These are phyloP conservation scores for Linnemannia hyalina DNA, from an alignment of 192 early-diverging fungal species.

Conservation along the genomic window DNA sequence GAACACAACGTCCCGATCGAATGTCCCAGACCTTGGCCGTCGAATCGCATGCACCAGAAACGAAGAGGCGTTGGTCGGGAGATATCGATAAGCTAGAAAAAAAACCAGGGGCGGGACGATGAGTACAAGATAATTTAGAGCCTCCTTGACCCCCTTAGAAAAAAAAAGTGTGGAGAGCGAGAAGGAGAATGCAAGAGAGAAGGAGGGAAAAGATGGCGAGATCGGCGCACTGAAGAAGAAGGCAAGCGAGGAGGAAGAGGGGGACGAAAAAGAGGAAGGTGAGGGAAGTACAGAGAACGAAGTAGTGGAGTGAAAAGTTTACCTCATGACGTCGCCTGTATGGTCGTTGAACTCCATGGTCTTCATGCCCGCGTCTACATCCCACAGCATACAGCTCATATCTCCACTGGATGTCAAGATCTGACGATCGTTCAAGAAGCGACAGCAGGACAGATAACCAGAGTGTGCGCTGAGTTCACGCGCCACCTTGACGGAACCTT, in stretches of 20 bases:
- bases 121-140: not conserved
- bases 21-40: conserved; percentile 99
- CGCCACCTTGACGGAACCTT: conserved; percentile 94
- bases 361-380: conserved; percentile 99
- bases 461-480: conserved; percentile 97
- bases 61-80: conserved; percentile 96
- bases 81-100: conserved; percentile 82
- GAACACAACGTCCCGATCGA: conserved; percentile 94
- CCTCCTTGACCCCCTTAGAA: conserved; percentile 5
- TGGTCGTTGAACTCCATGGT: conserved; percentile 98
- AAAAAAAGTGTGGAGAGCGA: not conserved
- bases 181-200: not conserved
- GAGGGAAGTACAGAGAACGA: too few relatives aligned
- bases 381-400: conserved; percentile 99
- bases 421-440: conserved; percentile 96
- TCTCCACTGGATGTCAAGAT: conserved; percentile 97
- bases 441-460: conserved; percentile 97
- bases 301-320: not conserved
- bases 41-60: conserved; percentile 98
- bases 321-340: conserved; percentile 98
- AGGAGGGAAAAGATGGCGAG: not conserved
- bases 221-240: not conserved
- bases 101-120: not conserved
- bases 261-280: not conserved
- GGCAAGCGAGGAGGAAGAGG: not conserved